Conservation (phyloP, 495 filamentous ascomycete species). For the Neurospora sp. region DNA sequence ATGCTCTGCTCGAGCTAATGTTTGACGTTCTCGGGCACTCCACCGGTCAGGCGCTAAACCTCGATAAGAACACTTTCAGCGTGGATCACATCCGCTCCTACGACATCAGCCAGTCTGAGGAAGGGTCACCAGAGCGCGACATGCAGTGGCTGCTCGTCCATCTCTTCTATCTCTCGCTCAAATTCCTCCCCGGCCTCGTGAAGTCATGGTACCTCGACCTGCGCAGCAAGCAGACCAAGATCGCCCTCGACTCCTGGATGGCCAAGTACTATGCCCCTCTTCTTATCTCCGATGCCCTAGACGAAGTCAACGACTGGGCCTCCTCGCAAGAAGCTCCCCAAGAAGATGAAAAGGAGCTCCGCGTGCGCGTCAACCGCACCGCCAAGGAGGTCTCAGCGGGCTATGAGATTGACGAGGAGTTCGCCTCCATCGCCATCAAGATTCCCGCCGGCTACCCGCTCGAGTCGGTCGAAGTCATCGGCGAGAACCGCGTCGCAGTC, state of each 20-base stretch:
- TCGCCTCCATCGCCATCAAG: slow-evolving; percentile 63
- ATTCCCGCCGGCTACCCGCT: slow-evolving; percentile 78
- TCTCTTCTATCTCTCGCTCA: slow-evolving; percentile 73
- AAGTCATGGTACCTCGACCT: slow-evolving; percentile 80
- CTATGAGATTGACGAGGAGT: slow-evolving; percentile 81
- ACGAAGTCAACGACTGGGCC: slow-evolving; percentile 63
- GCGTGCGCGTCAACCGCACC: slow-evolving; percentile 57
- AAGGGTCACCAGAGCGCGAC: slow-evolving; percentile 52
- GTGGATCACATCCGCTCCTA: slow-evolving; percentile 61
- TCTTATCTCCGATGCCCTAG: slow-evolving; percentile 60
- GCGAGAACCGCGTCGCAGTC: slow-evolving; percentile 73
- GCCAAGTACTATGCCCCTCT: slow-evolving; percentile 76
- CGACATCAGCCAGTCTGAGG: slow-evolving; percentile 40
- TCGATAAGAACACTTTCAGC: slow-evolving; percentile 33
- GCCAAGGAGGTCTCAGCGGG: slow-evolving; percentile 67
- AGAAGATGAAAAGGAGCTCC: slow-evolving; percentile 60
- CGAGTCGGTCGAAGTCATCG: slow-evolving; percentile 60
- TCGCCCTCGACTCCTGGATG: slow-evolving; percentile 70
- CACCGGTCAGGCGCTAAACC: slow-evolving; percentile 52
- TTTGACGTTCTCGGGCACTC: slow-evolving; percentile 75
- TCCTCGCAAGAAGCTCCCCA: slow-evolving; percentile 40
- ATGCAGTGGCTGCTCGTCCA: slow-evolving; percentile 77
- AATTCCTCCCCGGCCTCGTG: slow-evolving; percentile 61
- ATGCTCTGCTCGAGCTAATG: slow-evolving; percentile 61
- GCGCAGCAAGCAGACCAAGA: slow-evolving; percentile 63